Base-by-base conservation (phyloP, 805 yeast species). In the Yarrowia sp. region DNA sequence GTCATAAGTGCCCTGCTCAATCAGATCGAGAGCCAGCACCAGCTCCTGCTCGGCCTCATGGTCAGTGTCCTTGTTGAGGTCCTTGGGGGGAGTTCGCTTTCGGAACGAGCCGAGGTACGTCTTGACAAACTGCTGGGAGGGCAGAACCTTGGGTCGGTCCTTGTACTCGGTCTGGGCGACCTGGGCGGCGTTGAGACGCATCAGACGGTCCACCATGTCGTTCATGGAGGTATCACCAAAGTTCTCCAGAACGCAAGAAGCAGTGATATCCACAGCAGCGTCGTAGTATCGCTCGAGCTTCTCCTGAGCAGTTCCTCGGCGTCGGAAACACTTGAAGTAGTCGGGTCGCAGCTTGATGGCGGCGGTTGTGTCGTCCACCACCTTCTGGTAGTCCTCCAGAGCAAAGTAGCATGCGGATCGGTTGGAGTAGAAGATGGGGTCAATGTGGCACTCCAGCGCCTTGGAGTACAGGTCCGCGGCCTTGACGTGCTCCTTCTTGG, bases 351-450 rank as follows among this genome's bases (percentile, higher is more conserved):
- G 79, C 71, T 86, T 83, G 72, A 95, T 82, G 33, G 98, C 99
- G 67, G 82, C 83, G 18, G 96, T 85, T 65, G 97, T 89, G 75
- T 92, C 97, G 70, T 86, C 89, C 68, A 95, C 83, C 53, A 92
- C 97, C 74, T 91, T 87, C 71, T 90, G 91, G 74, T 85, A 86
- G 68, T 92, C 84, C 68, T 86, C 84, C 69, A 90, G 80, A 8
- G 96, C 90, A 61, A 92, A 89, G 78, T 89, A 89, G 78, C 97
- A 93, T 15, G 99, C 99, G 33, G 98, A 92, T 78, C 98, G 86
- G 81, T 95, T 95, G 67, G 98, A 91, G 79, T 87, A 93, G 79
- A 84, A 95, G 39, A 92, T 89, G 5, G 98, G 92, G 76, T 95
- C 98, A 70, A 81, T 77, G 74, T 88, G 87, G 73, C 90, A 81